Evolutionary conservation across 176 grass and related monocot genomes (phyloP), one percentile per base, ranked within the genome.

Genomic region (Lolium perenne): DNA sequence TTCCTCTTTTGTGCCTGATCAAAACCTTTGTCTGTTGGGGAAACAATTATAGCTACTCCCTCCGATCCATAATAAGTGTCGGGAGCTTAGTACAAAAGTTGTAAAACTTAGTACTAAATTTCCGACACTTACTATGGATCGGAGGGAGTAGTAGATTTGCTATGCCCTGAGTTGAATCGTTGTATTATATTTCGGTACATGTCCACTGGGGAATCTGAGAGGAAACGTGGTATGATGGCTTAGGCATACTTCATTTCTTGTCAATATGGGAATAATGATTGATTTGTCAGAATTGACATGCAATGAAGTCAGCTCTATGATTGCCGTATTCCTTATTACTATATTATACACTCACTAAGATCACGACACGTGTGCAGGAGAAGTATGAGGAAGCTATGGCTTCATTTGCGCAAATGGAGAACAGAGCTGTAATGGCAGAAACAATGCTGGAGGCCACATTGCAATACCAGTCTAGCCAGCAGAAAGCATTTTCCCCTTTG

Each of bases 371-470:
- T 83, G 70, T 95, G 87, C 85, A 99, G 97, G 94, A 97, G 88
- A 99, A 99, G 75, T 94, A 96, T 0, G 97, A 99, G 85, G 92
- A 97, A 86, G 80, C 92, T 77, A 94, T 87, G 80, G 71, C 88
- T 86, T 91, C 86, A 90, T 77, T 99, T 76, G 55, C 88, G 6
- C 82, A 93, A 83, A 91, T 97, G 92, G 94, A 97, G 87, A 99
- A 97, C 78, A 91, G 97, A 59, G 97, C 94, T 74, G 94, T 99
- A 59, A 97, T 99, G 94, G 97, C 97, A 80, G 97, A 99, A 91
- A 97, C 97, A 61, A 97, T 97, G 92, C 88, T 99, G 88, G 97
- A 99, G 80, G 97, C 97, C 78, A 99, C 97, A 83, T 62, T 99
- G 86, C 97, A 99, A 75, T 99, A 99, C 68, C 94, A 99, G 90